Evolutionary conservation across 2,329 filamentous ascomycete species (phyloP).

Genomic region (Fragosphaeria purpurea): DNA sequence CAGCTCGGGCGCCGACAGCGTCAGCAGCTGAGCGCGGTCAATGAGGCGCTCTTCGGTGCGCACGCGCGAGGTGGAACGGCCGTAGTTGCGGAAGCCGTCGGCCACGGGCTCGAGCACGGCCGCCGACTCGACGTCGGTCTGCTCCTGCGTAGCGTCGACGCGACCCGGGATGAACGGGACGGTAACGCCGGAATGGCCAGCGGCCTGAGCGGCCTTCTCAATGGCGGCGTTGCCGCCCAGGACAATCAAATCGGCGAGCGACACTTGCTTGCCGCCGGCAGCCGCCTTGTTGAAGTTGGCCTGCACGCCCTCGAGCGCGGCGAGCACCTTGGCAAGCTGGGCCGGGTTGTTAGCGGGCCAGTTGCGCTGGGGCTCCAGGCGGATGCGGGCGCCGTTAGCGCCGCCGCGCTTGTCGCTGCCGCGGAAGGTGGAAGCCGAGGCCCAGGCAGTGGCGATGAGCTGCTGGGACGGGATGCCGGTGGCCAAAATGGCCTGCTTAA

Average conservation of each 20-base stretch:
- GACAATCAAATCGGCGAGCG: slow-evolving; percentile 69
- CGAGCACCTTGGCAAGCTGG: slow-evolving; percentile 52
- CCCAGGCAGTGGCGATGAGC: slow-evolving; percentile 58
- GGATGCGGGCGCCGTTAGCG: slow-evolving; percentile 70
- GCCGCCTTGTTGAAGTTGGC: slow-evolving; percentile 46
- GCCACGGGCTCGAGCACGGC: slow-evolving; percentile 54
- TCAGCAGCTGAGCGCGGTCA: slow-evolving; percentile 62
- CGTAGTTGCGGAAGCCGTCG: slow-evolving; percentile 78
- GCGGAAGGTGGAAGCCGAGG: slow-evolving; percentile 62
- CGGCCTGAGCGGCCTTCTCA: slow-evolving; percentile 53
- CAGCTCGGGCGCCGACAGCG: slow-evolving; percentile 59
- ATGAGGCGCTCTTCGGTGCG: slow-evolving; percentile 60
- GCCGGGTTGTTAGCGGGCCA: slow-evolving; percentile 68
- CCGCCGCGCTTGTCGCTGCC: slow-evolving; percentile 72
- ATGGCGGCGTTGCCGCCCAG: slow-evolving; percentile 61
- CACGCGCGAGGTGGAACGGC: slow-evolving; percentile 49
- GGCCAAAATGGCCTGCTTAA: slow-evolving; percentile 60
- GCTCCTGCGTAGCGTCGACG: slow-evolving; percentile 58
- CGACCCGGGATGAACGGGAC: slow-evolving; percentile 69
- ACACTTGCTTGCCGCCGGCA: slow-evolving; percentile 54
- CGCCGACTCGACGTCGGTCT: slow-evolving; percentile 59
- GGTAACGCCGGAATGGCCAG: slow-evolving; percentile 23
- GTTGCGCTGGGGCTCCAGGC: slow-evolving; percentile 59
- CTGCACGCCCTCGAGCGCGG: slow-evolving; percentile 54
- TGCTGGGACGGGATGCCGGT: slow-evolving; percentile 50